Percentiles rank a stretch among this genome's conserved stretches.
phyloP scores from a whole-genome alignment of 1,139 yeast species.

The Suhomyces panamericanus region DNA sequence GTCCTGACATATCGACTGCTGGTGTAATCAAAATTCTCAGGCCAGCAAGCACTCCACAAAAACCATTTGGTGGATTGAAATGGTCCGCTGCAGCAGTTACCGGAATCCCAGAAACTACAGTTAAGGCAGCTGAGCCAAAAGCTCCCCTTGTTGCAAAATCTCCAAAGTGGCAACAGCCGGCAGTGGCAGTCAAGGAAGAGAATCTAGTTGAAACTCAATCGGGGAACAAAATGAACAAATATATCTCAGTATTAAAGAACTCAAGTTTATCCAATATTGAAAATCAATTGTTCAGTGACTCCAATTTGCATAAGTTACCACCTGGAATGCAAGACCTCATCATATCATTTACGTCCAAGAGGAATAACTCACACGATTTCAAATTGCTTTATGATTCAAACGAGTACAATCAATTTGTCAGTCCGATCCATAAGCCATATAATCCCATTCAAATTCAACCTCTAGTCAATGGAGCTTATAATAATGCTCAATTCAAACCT shows the following conservation, averaged over 20 bases:
- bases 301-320: slow-evolving; percentile 53
- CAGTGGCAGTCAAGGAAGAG: background rate
- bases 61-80: slow-evolving; percentile 63
- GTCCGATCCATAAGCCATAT: slow-evolving; percentile 41
- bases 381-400: slow-evolving; percentile 28
- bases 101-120: slow-evolving; percentile 15
- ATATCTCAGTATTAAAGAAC: slow-evolving; percentile 31
- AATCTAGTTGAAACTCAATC: background rate
- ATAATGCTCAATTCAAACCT: slow-evolving; percentile 23
- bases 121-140: background rate
- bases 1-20: slow-evolving; percentile 18
- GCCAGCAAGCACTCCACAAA: slow-evolving; percentile 68
- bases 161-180: background rate
- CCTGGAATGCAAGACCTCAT: slow-evolving; percentile 73
- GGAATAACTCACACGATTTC: slow-evolving; percentile 29
- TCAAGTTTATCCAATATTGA: slow-evolving; percentile 37
- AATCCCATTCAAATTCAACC: slow-evolving; percentile 36
- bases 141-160: background rate
- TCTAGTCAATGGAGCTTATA: slow-evolving; percentile 16
- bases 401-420: slow-evolving; percentile 30
- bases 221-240: slow-evolving; percentile 14
- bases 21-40: slow-evolving; percentile 49
- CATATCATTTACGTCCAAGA: slow-evolving; percentile 49
- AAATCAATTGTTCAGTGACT: slow-evolving; percentile 37
- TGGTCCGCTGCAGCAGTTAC: slow-evolving; percentile 74